Evolutionary conservation across 495 filamentous ascomycete genomes (phyloP).

Genomic region (Pyrenopolyporus hunteri): DNA sequence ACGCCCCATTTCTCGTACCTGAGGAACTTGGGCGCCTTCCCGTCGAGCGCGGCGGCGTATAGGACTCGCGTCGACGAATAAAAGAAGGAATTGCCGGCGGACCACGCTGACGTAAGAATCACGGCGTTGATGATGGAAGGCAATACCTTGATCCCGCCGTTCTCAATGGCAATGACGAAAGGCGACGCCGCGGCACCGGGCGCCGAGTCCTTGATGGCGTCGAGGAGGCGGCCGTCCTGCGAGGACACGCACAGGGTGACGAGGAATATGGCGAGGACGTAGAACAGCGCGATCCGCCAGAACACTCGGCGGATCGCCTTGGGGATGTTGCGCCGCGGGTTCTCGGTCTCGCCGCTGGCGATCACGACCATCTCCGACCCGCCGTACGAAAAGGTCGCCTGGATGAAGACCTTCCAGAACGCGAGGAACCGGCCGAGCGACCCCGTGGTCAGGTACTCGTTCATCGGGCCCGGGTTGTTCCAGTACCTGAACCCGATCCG

Average conservation of each 20-base stretch:
- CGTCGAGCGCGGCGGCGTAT: slow-evolving; percentile 61
- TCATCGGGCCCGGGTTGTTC: slow-evolving; percentile 72
- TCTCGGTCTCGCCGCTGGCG: slow-evolving; percentile 75
- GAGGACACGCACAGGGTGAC: slow-evolving; percentile 67
- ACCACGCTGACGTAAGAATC: slow-evolving; percentile 69
- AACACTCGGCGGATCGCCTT: slow-evolving; percentile 73
- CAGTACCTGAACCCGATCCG: slow-evolving; percentile 70
- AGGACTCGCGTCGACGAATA: slow-evolving; percentile 73
- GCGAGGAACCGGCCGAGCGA: slow-evolving; percentile 61
- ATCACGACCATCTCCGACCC: slow-evolving; percentile 65
- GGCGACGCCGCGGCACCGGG: slow-evolving; percentile 63
- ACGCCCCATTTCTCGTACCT: slow-evolving; percentile 60
- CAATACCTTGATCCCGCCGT: slow-evolving; percentile 66
- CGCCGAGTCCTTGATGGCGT: slow-evolving; percentile 50
- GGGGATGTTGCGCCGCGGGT: slow-evolving; percentile 73
- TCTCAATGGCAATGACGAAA: slow-evolving; percentile 64
- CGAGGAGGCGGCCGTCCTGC: slow-evolving; percentile 55
- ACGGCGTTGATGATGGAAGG: slow-evolving; percentile 75
- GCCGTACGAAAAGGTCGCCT: slow-evolving; percentile 64
- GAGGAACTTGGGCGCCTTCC: slow-evolving; percentile 64
- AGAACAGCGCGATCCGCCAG: slow-evolving; percentile 73
- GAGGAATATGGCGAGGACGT: slow-evolving; percentile 71
- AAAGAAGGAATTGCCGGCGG: slow-evolving; percentile 72
- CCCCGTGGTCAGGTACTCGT: slow-evolving; percentile 60
- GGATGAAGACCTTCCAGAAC: slow-evolving; percentile 66